Evolutionary conservation across 345 rosid species (phyloP), one percentile per base, ranked within the genome.

Genomic region (Orychophragmus violaceus): DNA sequence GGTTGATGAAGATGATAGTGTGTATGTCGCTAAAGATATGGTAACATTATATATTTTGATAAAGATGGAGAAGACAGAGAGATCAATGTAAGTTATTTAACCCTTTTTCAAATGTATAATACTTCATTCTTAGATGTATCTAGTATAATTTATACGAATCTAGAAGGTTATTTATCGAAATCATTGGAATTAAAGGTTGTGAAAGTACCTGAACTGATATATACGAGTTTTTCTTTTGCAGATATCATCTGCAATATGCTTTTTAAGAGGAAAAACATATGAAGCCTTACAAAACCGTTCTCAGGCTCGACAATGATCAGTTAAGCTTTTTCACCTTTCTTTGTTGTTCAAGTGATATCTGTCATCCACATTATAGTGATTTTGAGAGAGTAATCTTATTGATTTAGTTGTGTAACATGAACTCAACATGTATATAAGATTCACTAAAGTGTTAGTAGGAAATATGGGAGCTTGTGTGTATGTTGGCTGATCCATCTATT

Each of bases 231-330:
- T 5, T 24, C 11, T 42, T 33, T 74, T 69, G 59, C 78, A 93
- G 97, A 88, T 93, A 44, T 81, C 92, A 59, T 86, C 98, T 0
- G 97, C 99, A 35, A 87, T 90, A 75, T 94, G 95, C 79, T 94
- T 94, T 75, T 64, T 94, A 33, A 82, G 96, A 81, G 99, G 99
- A 45, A 90, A 82, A 84, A 91, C 97, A 55, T 94, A 81, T 17
- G 89, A 88, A 80, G 99, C 96, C 52, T 76, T 94, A 71, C 93
- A 90, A 77, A 94, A 90, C 73, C 88, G 92, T 68, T 81, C 88
- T 5, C 96, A 83, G 67, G 95, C 97, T 79, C 87, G 91, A 61
- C 90, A 71, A 44, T 94, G 97, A 97, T 94, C 64, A 62, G 87
- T 73, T 19, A 3, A 0, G 3, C 4, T 60, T 29, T 42, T 66